Evolutionary conservation across 2,329 filamentous ascomycete species (phyloP).

Genomic region (Kalaharituber pfeilii): DNA sequence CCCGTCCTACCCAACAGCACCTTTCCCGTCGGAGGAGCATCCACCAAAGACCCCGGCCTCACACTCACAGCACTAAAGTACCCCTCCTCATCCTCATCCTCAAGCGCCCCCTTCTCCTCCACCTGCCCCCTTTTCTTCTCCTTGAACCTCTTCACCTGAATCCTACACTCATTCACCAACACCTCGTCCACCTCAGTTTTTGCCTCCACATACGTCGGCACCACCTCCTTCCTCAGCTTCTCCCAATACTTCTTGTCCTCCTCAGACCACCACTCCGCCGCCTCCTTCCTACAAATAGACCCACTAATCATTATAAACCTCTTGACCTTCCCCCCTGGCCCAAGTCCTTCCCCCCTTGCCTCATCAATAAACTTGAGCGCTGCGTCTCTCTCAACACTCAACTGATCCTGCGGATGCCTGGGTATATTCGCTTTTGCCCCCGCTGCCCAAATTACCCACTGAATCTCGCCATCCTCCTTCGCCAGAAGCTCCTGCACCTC

Average conservation of each 20-base stretch:
- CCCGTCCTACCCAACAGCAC: constrained; percentile 31
- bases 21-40: constrained; percentile 32
- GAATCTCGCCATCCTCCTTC: constrained; percentile 22
- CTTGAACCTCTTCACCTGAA: constrained; percentile 19
- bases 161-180: not conserved
- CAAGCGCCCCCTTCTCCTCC: constrained; percentile 27
- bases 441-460: constrained; percentile 53
- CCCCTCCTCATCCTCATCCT: constrained; percentile 29
- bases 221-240: constrained; percentile 27
- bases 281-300: constrained; percentile 23
- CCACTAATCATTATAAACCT: constrained; percentile 44
- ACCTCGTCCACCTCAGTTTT: constrained; percentile 34
- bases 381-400: constrained; percentile 42
- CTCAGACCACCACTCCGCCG: constrained; percentile 30
- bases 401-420: not conserved
- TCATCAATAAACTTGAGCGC: constrained; percentile 46
- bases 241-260: constrained; percentile 27
- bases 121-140: constrained; percentile 28
- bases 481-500: not conserved
- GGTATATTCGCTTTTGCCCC: not conserved
- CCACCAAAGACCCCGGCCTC: constrained; percentile 29
- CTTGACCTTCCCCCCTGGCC: constrained; percentile 32
- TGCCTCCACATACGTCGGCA: constrained; percentile 29
- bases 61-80: constrained; percentile 24
- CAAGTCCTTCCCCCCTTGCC: constrained; percentile 25